phyloP scores from a whole-genome alignment of 352 stramenopile species.

The Globisporangium alternatum region DNA sequence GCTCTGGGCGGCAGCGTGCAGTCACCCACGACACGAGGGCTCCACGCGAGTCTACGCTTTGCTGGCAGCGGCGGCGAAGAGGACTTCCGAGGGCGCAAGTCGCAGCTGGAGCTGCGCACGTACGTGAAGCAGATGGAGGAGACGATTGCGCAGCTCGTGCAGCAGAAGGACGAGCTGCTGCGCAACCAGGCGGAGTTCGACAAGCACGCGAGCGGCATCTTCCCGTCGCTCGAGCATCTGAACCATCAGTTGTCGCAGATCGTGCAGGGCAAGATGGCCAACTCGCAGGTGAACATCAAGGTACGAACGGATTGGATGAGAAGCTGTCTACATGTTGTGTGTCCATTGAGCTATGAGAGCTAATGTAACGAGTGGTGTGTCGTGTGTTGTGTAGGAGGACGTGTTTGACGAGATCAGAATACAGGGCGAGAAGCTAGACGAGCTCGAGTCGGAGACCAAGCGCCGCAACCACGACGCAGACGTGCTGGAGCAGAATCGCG shows the following conservation, averaged over 20 bases:
- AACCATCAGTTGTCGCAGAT: conserved; percentile 79
- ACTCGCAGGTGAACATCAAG: conserved; percentile 49
- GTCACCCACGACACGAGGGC: conserved; percentile 15
- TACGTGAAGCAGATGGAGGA: conserved; percentile 83
- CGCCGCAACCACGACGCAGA: conserved; percentile 70
- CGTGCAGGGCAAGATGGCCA: conserved; percentile 61
- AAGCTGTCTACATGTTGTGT: neutral
- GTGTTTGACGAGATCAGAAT: conserved; percentile 71
- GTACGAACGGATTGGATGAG: conserved; percentile 4
- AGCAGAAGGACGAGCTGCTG: conserved; percentile 74
- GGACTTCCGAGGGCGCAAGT: conserved; percentile 23
- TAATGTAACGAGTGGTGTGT: neutral
- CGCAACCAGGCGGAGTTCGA: conserved; percentile 79
- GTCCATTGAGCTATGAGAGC: neutral
- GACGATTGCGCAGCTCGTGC: conserved; percentile 71
- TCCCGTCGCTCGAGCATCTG: conserved; percentile 73
- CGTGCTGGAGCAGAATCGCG: conserved; percentile 70
- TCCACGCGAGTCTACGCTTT: conserved; percentile 13
- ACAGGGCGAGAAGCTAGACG: conserved; percentile 67
- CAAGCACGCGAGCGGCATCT: conserved; percentile 81
- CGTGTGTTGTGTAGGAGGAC: conserved; percentile 31
- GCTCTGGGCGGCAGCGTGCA: conserved; percentile 1
- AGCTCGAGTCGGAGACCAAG: conserved; percentile 70
- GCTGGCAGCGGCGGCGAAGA: conserved; percentile 23
- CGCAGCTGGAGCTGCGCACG: conserved; percentile 50